Base-by-base conservation (phyloP, 495 filamentous ascomycete species). In the Aspergillus asperescens region DNA sequence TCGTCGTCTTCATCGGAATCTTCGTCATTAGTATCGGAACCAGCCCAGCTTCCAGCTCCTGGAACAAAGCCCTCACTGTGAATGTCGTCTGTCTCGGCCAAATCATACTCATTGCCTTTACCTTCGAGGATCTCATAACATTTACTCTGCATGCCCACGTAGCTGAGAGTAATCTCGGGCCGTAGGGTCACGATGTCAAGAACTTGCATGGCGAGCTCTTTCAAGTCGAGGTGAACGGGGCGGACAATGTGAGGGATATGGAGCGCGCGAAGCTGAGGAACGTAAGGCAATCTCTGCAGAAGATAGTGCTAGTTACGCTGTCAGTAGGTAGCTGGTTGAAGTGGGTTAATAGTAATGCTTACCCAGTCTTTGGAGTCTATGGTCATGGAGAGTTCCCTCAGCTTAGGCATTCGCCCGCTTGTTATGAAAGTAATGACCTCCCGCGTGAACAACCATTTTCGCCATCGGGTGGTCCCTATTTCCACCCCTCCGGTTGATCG, bases 351-450 rank as follows among this genome's bases (percentile, higher is more conserved):
- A n/a, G 52, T 37, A 48, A 24, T 38, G 16, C 82, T 72, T 78
- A 94, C 89, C 90, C 91, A 97, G 60, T 95, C 88, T 52, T 80
- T 85, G 65, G 85, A 89, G 50, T 90, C 82, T 42, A 96, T 77
- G 3, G 82, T 80, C 59, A 90, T 82, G 4, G 86, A 84, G 9
- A 96, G 69, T 62, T 96, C 90, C 38, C 78, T 77, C 31, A 96
- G 64, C 48, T 78, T 81, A 4, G 71, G 76, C 89, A 96, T 94
- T 41, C 84, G 82, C 5, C 89, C 89, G 64, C 87, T 88, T 2
- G 84, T 91, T 23, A 97, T 76, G 62, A 89, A 96, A 0, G 76
- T 72, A 29, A 95, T 62, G 24, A 91, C 78, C 13, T 90, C 86
- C 12, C 84, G 79, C 50, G 75, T 84, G 38, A 91, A 77, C 67